These are phyloP conservation scores for Torulaspora indica DNA, from an alignment of 805 yeast species.

Conservation along the genomic window DNA sequence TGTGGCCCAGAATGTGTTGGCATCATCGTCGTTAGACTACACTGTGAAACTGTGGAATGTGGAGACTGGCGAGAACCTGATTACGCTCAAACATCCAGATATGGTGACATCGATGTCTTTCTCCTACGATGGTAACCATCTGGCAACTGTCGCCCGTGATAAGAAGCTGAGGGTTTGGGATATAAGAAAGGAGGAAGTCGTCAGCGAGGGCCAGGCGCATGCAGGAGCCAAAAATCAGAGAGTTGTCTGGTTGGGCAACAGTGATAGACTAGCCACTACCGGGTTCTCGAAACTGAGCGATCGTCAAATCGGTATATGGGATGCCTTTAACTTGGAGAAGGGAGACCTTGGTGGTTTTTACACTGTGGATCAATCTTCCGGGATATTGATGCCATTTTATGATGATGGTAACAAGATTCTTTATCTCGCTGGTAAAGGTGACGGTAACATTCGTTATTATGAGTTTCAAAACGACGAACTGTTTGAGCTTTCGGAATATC, in stretches of 20 bases:
- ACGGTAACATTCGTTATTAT: constrained; percentile 91
- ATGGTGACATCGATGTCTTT: constrained; percentile 89
- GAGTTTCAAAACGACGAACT: constrained; percentile 84
- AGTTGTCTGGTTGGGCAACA: constrained; percentile 84
- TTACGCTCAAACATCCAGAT: constrained; percentile 80
- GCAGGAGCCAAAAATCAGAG: constrained; percentile 88
- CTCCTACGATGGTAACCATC: constrained; percentile 79
- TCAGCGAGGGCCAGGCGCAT: constrained; percentile 86
- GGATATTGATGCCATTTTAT: constrained; percentile 86
- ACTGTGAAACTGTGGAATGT: constrained; percentile 89
- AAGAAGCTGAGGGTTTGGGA: constrained; percentile 91
- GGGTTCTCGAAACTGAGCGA: constrained; percentile 92
- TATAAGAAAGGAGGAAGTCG: constrained; percentile 62
- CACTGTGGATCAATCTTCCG: constrained; percentile 84
- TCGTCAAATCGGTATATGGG: constrained; percentile 95
- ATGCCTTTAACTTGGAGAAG: constrained; percentile 59
- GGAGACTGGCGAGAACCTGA: constrained; percentile 62
- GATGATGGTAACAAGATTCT: constrained; percentile 77
- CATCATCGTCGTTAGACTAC: constrained; percentile 87
- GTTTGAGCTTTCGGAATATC: constrained; percentile 80
- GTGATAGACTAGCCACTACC: constrained; percentile 82
- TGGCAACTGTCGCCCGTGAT: constrained; percentile 90
- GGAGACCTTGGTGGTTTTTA: constrained; percentile 91
- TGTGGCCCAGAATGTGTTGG: constrained; percentile 76
- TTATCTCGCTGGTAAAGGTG: constrained; percentile 95